Conservation (phyloP, 176 grass and related monocot species). For the sorghum (Sorghum bicolor) region Sorghum_bicolor_NCBIv3 NC_012879.2:9341501-9342000, state of each 20-base stretch:
- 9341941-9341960: too few relatives aligned
- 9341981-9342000: background rate
- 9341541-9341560: background rate
- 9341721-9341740: background rate
- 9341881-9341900: conserved; percentile 56
- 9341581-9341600: background rate
- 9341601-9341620: background rate
- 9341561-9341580: background rate
- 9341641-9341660: background rate
- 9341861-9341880: too few relatives aligned
- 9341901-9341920: conserved; percentile 25
- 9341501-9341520: background rate
- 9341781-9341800: too few relatives aligned
- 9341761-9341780: background rate
- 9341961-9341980: background rate
- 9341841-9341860: too few relatives aligned
- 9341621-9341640: background rate
- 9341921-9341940: too few relatives aligned
- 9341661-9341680: background rate
- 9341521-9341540: background rate
- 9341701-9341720: background rate
- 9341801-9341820: too few relatives aligned
- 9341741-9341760: background rate
- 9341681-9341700: background rate
- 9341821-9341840: too few relatives aligned